Percentiles rank a stretch among this genome's conserved stretches.
These are phyloP conservation scores for Coemansia sp. DNA, from an alignment of 192 early-diverging fungal genomes.

Conservation along the genomic window DNA sequence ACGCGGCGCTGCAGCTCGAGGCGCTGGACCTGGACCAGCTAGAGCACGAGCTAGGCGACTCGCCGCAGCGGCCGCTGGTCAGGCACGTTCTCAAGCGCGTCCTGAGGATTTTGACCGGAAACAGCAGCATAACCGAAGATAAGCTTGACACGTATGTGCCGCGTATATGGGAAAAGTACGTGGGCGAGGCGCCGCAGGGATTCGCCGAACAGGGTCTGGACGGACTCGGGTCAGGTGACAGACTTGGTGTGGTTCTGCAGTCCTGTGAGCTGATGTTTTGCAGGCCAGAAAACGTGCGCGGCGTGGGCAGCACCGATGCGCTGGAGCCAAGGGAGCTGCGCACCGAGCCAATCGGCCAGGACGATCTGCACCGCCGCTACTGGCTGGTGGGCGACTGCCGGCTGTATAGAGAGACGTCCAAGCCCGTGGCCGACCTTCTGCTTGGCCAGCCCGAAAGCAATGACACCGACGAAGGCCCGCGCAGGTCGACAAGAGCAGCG, in stretches of 20 bases:
- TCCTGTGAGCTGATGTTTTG: conserved; percentile 30
- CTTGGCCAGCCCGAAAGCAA: background rate
- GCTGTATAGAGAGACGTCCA: conserved; percentile 31
- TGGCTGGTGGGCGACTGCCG: conserved; percentile 28
- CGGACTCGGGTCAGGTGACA: conserved; percentile 19
- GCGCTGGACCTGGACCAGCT: conserved; percentile 18
- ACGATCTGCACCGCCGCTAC: conserved; percentile 23
- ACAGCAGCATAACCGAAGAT: conserved; percentile 18
- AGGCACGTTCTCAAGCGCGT: conserved; percentile 14
- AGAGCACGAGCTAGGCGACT: conserved; percentile 21
- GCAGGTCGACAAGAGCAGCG: background rate
- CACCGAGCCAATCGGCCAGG: conserved; percentile 15
- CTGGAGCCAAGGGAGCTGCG: conserved; percentile 13
- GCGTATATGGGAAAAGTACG: conserved; percentile 23
- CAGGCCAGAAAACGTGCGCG: conserved; percentile 19
- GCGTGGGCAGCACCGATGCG: background rate
- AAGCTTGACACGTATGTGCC: conserved; percentile 15
- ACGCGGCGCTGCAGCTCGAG: conserved; percentile 21
- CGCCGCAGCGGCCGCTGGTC: conserved; percentile 4
- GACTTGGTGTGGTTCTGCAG: conserved; percentile 21
- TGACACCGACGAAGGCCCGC: background rate
- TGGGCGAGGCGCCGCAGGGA: background rate
- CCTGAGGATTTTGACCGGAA: conserved; percentile 19
- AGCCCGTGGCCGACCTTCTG: conserved; percentile 19
- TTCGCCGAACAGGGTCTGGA: conserved; percentile 13